Evolutionary conservation across 2,329 filamentous ascomycete species (phyloP).

Genomic region (Colletotrichum tropicicola): DNA sequence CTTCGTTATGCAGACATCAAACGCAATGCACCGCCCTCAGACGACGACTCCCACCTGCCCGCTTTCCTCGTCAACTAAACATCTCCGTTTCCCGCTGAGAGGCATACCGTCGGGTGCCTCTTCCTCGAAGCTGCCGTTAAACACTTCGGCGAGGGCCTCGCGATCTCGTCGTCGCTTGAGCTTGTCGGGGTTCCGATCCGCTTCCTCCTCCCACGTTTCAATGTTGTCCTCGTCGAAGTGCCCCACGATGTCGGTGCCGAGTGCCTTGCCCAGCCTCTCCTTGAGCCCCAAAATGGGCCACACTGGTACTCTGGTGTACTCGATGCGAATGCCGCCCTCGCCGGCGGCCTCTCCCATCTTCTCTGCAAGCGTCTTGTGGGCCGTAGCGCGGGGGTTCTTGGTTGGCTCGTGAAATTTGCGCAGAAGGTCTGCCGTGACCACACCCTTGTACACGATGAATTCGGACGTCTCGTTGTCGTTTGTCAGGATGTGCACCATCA

Average conservation of each 20-base stretch:
- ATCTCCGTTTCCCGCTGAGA: constrained; percentile 47
- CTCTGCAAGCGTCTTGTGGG: neutral
- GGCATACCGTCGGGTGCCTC: constrained; percentile 43
- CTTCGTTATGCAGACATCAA: constrained; percentile 29
- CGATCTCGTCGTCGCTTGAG: constrained; percentile 47
- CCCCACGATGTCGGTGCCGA: constrained; percentile 61
- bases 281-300: constrained; percentile 65
- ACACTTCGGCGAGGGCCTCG: constrained; percentile 45
- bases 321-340: constrained; percentile 51
- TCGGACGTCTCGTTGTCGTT: constrained; percentile 57
- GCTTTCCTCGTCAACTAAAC: constrained; percentile 31
- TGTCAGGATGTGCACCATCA: constrained; percentile 60
- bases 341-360: constrained; percentile 33
- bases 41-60: constrained; percentile 30
- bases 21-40: constrained; percentile 17
- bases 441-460: constrained; percentile 63
- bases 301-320: constrained; percentile 57
- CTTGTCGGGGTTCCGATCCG: constrained; percentile 34
- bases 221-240: constrained; percentile 47
- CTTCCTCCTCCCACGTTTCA: constrained; percentile 54
- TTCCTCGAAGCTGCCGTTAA: constrained; percentile 52
- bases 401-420: constrained; percentile 59
- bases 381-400: constrained; percentile 40
- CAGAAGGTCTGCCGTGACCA: constrained; percentile 58
- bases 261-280: constrained; percentile 62